Percentiles rank a stretch among this genome's conserved stretches.
Conservation (phyloP, 2,329 filamentous ascomycete genomes). For the Diaporthe ilicicola region DNA sequence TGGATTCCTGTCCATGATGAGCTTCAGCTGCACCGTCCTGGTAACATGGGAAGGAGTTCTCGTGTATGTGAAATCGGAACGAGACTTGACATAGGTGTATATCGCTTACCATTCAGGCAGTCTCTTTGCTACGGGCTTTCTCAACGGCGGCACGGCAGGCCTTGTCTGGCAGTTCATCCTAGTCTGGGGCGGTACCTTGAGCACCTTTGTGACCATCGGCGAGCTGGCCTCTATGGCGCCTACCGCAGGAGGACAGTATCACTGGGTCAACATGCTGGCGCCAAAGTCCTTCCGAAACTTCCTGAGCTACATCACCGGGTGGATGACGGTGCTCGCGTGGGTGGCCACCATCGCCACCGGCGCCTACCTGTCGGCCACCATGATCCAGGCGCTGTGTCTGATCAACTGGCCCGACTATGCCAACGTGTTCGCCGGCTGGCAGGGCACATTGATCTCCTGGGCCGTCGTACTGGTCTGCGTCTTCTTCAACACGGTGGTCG, state of each 20-base stretch:
- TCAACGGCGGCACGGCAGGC: slow-evolving; percentile 55
- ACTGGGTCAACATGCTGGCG: slow-evolving; percentile 44
- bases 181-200: slow-evolving; percentile 48
- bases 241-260: slow-evolving; percentile 65
- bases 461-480: slow-evolving; percentile 34
- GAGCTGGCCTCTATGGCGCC: slow-evolving; percentile 64
- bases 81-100: not conserved
- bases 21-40: slow-evolving; percentile 16
- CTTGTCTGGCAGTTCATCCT: slow-evolving; percentile 55
- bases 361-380: slow-evolving; percentile 34
- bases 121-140: slow-evolving; percentile 36
- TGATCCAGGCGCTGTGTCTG: slow-evolving; percentile 37
- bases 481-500: slow-evolving; percentile 36
- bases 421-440: slow-evolving; percentile 32
- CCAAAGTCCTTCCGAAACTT: slow-evolving; percentile 36
- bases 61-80: not conserved
- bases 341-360: slow-evolving; percentile 35
- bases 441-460: slow-evolving; percentile 39
- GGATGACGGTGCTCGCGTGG: slow-evolving; percentile 39
- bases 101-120: not conserved
- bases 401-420: slow-evolving; percentile 34
- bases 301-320: slow-evolving; percentile 39
- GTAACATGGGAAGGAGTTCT: slow-evolving; percentile 32
- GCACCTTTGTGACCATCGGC: slow-evolving; percentile 53
- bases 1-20: slow-evolving; percentile 3